A percentile compares a stretch with the other conserved stretches of the same genome.
Evolutionary conservation across 345 rosid species (phyloP).

Genomic region (Populus pruinosa): DNA sequence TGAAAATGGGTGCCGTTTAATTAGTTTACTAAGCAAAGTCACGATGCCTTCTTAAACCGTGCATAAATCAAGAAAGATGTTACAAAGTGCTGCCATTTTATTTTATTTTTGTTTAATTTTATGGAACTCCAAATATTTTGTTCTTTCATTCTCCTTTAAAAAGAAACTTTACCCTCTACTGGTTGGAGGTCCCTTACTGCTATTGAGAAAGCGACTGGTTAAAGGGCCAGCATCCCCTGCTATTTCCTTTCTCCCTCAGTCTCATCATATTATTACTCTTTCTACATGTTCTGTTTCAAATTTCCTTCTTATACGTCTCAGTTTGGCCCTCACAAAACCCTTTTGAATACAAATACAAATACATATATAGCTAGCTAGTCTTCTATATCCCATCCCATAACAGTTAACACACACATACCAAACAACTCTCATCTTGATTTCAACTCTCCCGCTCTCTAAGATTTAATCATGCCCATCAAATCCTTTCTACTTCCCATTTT

Average conservation of each 20-base stretch:
- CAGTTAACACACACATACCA: background rate
- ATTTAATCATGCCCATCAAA: constrained; percentile 14
- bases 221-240: background rate
- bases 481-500: constrained; percentile 16
- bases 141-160: no score
- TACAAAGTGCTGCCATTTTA: background rate
- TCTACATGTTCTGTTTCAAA: no score
- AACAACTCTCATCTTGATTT: background rate
- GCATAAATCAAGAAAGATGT: constrained; percentile 1
- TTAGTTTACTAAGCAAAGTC: background rate
- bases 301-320: background rate
- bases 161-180: background rate
- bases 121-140: background rate
- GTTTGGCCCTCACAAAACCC: constrained; percentile 1
- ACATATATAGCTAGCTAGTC: background rate
- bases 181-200: background rate
- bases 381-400: background rate
- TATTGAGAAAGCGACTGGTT: background rate
- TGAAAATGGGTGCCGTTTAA: no score
- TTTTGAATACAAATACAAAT: background rate
- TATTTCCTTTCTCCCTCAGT: background rate
- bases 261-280: background rate
- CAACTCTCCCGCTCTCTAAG: background rate
- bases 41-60: background rate
- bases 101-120: background rate